These are phyloP conservation scores for Saccharomycopsis phalli DNA, from an alignment of 1,139 yeast genomes.

Conservation along the genomic window DNA sequence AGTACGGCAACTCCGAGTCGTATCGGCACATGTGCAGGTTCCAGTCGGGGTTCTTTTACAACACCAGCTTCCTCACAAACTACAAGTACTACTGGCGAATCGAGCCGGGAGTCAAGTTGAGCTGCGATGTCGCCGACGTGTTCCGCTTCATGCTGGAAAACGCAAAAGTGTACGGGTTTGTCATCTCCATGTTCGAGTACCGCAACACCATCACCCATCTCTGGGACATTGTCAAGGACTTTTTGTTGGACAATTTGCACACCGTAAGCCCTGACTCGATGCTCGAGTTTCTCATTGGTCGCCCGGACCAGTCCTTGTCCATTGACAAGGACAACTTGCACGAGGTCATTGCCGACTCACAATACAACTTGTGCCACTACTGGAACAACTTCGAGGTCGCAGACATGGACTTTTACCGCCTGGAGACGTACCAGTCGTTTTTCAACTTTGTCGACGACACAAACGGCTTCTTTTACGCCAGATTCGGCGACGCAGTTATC, in stretches of 20 bases:
- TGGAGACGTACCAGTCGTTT: slow-evolving; percentile 38
- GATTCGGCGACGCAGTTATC: slow-evolving; percentile 64
- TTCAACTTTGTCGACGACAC: slow-evolving; percentile 42
- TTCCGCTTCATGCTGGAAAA: slow-evolving; percentile 45
- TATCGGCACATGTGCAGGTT: slow-evolving; percentile 59
- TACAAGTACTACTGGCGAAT: slow-evolving; percentile 48
- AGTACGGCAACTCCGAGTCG: slow-evolving; percentile 47
- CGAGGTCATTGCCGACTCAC: slow-evolving; percentile 19
- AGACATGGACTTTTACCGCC: slow-evolving; percentile 42
- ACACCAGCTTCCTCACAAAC: slow-evolving; percentile 29
- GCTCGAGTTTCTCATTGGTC: slow-evolving; percentile 9
- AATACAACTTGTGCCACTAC: slow-evolving; percentile 46
- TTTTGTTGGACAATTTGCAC: slow-evolving; percentile 6
- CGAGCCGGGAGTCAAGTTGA: slow-evolving; percentile 46
- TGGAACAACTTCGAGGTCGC: slow-evolving; percentile 60
- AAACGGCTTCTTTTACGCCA: slow-evolving; percentile 54
- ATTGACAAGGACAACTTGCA: neutral
- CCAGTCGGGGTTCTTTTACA: slow-evolving; percentile 46
- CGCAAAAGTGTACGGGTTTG: slow-evolving; percentile 43
- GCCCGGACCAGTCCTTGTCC: neutral
- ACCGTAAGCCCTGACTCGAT: slow-evolving; percentile 5
- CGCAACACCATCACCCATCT: slow-evolving; percentile 41
- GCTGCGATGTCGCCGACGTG: slow-evolving; percentile 47
- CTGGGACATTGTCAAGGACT: slow-evolving; percentile 30
- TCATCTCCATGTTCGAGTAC: slow-evolving; percentile 46